Conservation (phyloP, 1,284 basidiomycete genomes). For the Tilletia setariae region DNA sequence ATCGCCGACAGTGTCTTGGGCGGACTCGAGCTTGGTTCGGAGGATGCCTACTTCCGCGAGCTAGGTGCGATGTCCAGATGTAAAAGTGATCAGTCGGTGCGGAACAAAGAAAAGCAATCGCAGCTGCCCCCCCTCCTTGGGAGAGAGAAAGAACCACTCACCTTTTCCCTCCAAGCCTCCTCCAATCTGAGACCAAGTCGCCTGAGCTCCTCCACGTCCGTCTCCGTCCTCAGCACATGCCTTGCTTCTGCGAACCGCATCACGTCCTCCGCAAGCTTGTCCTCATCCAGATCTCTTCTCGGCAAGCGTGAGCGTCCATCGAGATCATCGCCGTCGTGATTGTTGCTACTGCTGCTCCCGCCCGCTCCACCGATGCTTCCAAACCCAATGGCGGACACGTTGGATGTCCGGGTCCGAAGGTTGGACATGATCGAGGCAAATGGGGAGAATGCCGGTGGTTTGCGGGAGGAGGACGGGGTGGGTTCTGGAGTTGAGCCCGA, state of each 20-base stretch:
- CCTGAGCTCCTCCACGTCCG: conserved; percentile 21
- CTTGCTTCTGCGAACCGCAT: conserved; percentile 30
- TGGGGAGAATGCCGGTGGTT: conserved; percentile 6
- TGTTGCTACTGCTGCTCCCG: not conserved
- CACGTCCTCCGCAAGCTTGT: conserved; percentile 26
- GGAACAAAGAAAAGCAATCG: no score
- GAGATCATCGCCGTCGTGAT: not conserved
- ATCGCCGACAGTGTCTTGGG: conserved; percentile 29
- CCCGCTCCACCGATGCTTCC: no score
- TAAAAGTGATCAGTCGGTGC: not conserved
- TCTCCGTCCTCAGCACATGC: conserved; percentile 28
- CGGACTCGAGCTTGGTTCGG: conserved; percentile 17
- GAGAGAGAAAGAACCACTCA: not conserved
- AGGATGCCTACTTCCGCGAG: conserved; percentile 26
- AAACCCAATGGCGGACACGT: not conserved
- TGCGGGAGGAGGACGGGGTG: not conserved
- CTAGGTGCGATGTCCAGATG: conserved; percentile 22
- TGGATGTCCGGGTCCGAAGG: conserved; percentile 3
- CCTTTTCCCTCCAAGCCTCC: conserved; percentile 26
- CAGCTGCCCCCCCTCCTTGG: no score
- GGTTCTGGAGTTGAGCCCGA: not conserved
- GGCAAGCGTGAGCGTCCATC: conserved; percentile 21
- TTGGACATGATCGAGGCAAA: conserved; percentile 15
- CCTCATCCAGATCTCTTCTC: conserved; percentile 26
- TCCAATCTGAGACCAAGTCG: conserved; percentile 29